These are phyloP conservation scores for Cladosporium sphaerospermum DNA, from an alignment of 2,329 filamentous ascomycete genomes.

Conservation along the genomic window DNA sequence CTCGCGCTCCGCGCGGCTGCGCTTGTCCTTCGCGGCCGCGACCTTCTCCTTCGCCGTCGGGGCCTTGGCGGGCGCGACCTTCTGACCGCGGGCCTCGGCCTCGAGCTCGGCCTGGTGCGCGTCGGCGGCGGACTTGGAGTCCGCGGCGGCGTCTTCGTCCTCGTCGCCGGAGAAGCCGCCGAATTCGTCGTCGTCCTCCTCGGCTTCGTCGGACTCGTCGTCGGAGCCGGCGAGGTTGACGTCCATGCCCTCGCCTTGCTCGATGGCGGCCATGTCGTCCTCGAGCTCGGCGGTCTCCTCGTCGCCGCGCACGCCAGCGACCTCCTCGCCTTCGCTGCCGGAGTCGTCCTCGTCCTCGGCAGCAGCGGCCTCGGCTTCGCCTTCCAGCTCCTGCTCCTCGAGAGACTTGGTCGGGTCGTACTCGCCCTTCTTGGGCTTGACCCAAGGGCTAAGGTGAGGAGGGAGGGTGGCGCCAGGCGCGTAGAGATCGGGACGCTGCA, in stretches of 20 bases:
- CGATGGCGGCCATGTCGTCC: constrained; percentile 20
- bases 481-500: constrained; percentile 82
- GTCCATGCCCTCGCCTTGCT: constrained; percentile 40
- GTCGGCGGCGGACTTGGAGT: constrained; percentile 44
- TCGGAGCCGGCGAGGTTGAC: constrained; percentile 39
- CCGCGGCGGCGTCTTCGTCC: constrained; percentile 40
- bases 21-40: constrained; percentile 63
- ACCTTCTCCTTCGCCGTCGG: constrained; percentile 52
- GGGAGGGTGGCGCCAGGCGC: constrained; percentile 83
- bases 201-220: constrained; percentile 37
- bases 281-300: constrained; percentile 37
- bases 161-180: constrained; percentile 43
- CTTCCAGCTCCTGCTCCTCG: constrained; percentile 81
- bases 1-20: constrained; percentile 53
- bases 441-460: constrained; percentile 93
- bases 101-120: constrained; percentile 86
- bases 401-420: constrained; percentile 87
- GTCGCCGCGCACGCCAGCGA: constrained; percentile 42
- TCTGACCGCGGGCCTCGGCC: constrained; percentile 72
- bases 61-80: constrained; percentile 37
- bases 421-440: constrained; percentile 75
- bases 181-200: constrained; percentile 43
- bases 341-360: constrained; percentile 34
- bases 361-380: constrained; percentile 59
- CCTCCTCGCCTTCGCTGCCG: constrained; percentile 40